phyloP scores from a whole-genome alignment of 2,329 filamentous ascomycete species.

The Aspergillus pseudoterreus region DNA sequence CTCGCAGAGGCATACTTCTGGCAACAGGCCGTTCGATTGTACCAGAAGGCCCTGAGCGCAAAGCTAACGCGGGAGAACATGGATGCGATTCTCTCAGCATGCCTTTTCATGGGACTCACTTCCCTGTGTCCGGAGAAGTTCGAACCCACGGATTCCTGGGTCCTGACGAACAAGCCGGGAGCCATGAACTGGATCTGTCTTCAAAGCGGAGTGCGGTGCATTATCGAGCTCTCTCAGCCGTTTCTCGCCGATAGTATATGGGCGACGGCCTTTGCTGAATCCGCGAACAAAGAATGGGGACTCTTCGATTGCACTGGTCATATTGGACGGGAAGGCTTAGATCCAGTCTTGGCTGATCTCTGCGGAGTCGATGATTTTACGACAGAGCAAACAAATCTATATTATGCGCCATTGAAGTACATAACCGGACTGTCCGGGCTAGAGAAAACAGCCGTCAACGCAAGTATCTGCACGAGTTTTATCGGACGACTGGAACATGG shows the following conservation, averaged over 20 bases:
- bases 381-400: slow-evolving; percentile 18
- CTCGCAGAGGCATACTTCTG: slow-evolving; percentile 28
- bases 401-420: slow-evolving; percentile 20
- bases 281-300: slow-evolving; percentile 11
- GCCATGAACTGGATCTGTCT: slow-evolving; percentile 30
- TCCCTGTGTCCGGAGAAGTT: slow-evolving; percentile 22
- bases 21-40: slow-evolving; percentile 24
- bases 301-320: slow-evolving; percentile 12
- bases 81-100: slow-evolving; percentile 26
- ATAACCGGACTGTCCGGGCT: slow-evolving; percentile 18
- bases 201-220: slow-evolving; percentile 23
- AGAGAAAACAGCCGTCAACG: slow-evolving; percentile 15
- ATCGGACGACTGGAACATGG: slow-evolving; percentile 24
- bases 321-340: slow-evolving; percentile 22
- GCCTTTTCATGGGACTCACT: slow-evolving; percentile 29
- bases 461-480: slow-evolving; percentile 20
- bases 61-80: slow-evolving; percentile 19
- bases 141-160: slow-evolving; percentile 25
- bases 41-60: slow-evolving; percentile 21
- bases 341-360: slow-evolving; percentile 24
- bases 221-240: slow-evolving; percentile 14
- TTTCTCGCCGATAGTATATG: slow-evolving; percentile 23
- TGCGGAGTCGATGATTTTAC: slow-evolving; percentile 24
- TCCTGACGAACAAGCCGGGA: slow-evolving; percentile 20
- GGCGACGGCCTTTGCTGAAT: slow-evolving; percentile 17